Conservation (phyloP, 352 stramenopile species). For the Phytophthora ramorum region DNA sequence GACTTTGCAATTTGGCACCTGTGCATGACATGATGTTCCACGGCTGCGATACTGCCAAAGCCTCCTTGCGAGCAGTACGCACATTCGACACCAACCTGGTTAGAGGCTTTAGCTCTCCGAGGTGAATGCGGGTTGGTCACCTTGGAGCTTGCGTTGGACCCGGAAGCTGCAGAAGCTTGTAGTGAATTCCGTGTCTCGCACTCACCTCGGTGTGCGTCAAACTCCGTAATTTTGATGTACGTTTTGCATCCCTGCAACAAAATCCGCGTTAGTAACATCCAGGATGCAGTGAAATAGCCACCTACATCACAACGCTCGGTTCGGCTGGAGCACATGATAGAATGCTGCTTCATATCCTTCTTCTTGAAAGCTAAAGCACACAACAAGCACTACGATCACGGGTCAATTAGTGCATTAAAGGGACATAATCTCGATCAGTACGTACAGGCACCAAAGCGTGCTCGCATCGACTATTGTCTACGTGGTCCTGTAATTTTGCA, state of each 20-base stretch:
- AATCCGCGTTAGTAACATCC: conserved; percentile 5
- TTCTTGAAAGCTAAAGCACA: conserved; percentile 64
- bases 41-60: conserved; percentile 28
- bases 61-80: conserved; percentile 49
- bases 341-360: conserved; percentile 46
- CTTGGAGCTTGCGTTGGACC: background rate
- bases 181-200: background rate
- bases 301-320: conserved; percentile 65
- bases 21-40: conserved; percentile 45
- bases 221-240: conserved; percentile 55
- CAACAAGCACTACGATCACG: conserved; percentile 41
- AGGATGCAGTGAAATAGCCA: background rate
- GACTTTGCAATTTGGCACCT: conserved; percentile 51
- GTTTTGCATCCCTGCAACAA: conserved; percentile 46
- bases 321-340: conserved; percentile 51
- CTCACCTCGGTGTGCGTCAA: conserved; percentile 21
- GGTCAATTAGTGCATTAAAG: background rate
- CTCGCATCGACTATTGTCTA: conserved; percentile 22
- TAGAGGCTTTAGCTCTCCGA: background rate
- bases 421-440: background rate
- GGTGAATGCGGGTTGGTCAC: background rate
- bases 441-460: conserved; percentile 39
- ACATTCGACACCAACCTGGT: conserved; percentile 35
- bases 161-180: background rate
- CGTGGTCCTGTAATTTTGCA: conserved; percentile 29